phyloP scores from a whole-genome alignment of 2,329 filamentous ascomycete genomes.

The Exophiala xenobiotica region DNA sequence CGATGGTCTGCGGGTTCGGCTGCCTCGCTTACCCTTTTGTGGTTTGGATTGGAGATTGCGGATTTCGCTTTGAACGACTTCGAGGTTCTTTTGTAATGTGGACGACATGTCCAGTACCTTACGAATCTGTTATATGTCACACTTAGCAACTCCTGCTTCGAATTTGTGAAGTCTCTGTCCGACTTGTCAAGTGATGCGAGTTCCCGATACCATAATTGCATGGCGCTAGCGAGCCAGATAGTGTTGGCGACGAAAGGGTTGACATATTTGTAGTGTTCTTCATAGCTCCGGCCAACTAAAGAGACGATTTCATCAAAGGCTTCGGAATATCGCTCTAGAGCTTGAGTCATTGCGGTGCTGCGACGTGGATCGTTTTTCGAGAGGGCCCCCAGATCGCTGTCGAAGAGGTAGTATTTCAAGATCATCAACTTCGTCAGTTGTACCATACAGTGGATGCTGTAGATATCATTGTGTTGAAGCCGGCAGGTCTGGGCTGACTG shows the following conservation, averaged over 20 bases:
- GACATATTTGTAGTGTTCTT: slow-evolving; percentile 25
- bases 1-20: neutral
- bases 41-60: neutral
- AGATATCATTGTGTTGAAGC: slow-evolving; percentile 31
- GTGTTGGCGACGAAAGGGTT: slow-evolving; percentile 37
- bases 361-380: no score
- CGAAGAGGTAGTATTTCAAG: slow-evolving; percentile 31
- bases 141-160: neutral
- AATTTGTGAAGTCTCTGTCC: slow-evolving; percentile 5
- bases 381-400: no score
- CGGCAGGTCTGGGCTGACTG: neutral
- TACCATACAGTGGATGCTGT: slow-evolving; percentile 38
- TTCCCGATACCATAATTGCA: slow-evolving; percentile 31
- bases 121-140: neutral
- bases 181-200: slow-evolving; percentile 33
- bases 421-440: slow-evolving; percentile 39
- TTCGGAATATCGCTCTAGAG: slow-evolving; percentile 5
- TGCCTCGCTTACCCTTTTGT: neutral
- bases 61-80: neutral
- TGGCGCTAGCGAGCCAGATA: slow-evolving; percentile 36
- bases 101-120: neutral
- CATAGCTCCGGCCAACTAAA: no score
- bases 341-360: neutral
- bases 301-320: neutral
- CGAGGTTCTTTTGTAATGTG: neutral